Evolutionary conservation across 2,329 filamentous ascomycete species (phyloP).

Genomic region (Phaeoacremonium minimum): DNA sequence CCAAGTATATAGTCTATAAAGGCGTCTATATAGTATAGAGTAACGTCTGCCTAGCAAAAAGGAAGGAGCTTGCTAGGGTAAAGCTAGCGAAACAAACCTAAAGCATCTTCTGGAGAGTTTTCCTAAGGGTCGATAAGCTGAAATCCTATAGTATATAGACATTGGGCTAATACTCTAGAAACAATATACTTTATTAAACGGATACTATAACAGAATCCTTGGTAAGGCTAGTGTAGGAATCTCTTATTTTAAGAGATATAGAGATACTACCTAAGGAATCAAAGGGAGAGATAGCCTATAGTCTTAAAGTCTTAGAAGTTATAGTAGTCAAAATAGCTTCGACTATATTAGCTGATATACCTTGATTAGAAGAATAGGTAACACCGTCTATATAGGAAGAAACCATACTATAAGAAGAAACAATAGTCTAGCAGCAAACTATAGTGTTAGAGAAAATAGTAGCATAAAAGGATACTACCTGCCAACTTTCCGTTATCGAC

Average conservation of each 20-base stretch:
- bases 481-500: neutral
- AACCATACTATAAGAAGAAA: too few species aligned
- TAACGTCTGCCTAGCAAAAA: slow-evolving; percentile 18
- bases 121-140: slow-evolving; percentile 3
- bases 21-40: slow-evolving; percentile 17
- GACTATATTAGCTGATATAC: too few species aligned
- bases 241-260: too few species aligned
- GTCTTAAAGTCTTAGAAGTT: too few species aligned
- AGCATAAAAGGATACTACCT: neutral
- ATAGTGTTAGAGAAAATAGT: neutral
- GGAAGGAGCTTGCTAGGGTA: slow-evolving; percentile 15
- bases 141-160: neutral
- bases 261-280: neutral
- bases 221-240: too few species aligned
- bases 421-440: neutral
- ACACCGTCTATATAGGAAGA: too few species aligned
- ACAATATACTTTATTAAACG: too few species aligned
- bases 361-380: too few species aligned
- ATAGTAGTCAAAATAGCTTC: too few species aligned
- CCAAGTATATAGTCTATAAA: slow-evolving; percentile 17
- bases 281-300: too few species aligned
- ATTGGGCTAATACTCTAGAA: neutral
- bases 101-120: slow-evolving; percentile 14
- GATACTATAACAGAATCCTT: too few species aligned
- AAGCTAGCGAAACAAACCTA: slow-evolving; percentile 12